Percentiles rank a stretch among this genome's conserved stretches.
Conservation (phyloP, 495 filamentous ascomycete genomes). For the Xylaria longipes region DNA sequence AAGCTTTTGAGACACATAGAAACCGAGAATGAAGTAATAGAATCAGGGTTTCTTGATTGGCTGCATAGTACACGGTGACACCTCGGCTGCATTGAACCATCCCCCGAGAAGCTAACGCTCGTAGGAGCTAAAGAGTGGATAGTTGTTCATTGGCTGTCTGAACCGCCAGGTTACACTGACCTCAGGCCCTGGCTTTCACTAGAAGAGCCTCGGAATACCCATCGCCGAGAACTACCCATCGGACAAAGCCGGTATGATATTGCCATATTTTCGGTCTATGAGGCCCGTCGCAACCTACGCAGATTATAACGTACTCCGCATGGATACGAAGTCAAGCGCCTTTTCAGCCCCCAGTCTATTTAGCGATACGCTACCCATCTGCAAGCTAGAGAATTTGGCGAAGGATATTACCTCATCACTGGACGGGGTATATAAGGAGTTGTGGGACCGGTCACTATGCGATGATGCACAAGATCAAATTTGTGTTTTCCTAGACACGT, state of each 20-base stretch:
- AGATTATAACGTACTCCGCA: slow-evolving; percentile 15
- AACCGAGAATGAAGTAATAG: slow-evolving; percentile 23
- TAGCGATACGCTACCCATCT: slow-evolving; percentile 2
- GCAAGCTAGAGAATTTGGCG: neutral
- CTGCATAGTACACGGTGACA: slow-evolving; percentile 18
- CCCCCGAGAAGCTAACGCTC: slow-evolving; percentile 10
- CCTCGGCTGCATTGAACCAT: slow-evolving; percentile 26
- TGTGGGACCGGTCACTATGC: neutral
- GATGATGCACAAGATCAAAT: slow-evolving; percentile 28
- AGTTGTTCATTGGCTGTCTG: slow-evolving; percentile 21
- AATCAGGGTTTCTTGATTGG: slow-evolving; percentile 25
- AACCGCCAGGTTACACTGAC: slow-evolving; percentile 19
- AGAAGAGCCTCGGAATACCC: slow-evolving; percentile 26
- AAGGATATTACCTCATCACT: slow-evolving; percentile 10
- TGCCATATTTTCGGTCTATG: neutral
- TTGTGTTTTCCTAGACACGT: slow-evolving; percentile 41
- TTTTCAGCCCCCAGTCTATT: slow-evolving; percentile 3
- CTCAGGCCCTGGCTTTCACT: neutral
- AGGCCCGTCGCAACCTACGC: neutral
- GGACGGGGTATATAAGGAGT: neutral
- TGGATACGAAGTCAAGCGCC: slow-evolving; percentile 1
- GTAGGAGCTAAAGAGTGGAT: neutral
- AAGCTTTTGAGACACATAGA: slow-evolving; percentile 14
- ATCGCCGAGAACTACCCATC: slow-evolving; percentile 16
- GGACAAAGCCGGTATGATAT: slow-evolving; percentile 17